Evolutionary conservation across 257 asterid species (phyloP).

Genomic region (Haberlea rhodopensis): DNA sequence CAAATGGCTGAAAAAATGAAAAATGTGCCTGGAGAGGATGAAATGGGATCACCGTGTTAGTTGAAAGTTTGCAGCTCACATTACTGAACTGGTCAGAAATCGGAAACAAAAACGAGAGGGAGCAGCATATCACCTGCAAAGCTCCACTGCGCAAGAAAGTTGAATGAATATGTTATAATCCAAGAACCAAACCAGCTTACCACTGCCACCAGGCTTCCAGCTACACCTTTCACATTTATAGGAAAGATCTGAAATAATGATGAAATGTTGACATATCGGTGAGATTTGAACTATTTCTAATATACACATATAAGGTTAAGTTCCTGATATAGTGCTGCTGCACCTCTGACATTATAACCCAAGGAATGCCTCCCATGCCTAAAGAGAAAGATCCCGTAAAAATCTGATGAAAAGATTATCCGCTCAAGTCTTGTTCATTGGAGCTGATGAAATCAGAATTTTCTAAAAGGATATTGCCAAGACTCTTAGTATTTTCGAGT

Average conservation of each 20-base stretch:
- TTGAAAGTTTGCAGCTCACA: neutral
- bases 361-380: conserved; percentile 92
- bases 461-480: neutral
- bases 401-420: conserved; percentile 38
- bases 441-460: neutral
- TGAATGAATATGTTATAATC: conserved; percentile 74
- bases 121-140: conserved; percentile 50
- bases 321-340: neutral
- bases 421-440: neutral
- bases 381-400: conserved; percentile 74
- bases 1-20: conserved; percentile 56
- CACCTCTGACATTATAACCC: conserved; percentile 98
- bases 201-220: conserved; percentile 85
- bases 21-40: conserved; percentile 57
- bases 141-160: conserved; percentile 72
- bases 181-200: conserved; percentile 82
- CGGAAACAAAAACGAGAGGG: neutral
- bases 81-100: neutral
- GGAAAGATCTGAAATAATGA: conserved; percentile 67
- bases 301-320: neutral
- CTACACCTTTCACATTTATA: conserved; percentile 78
- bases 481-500: neutral
- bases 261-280: neutral
- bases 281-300: neutral
- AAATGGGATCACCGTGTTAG: neutral